These are phyloP conservation scores for Collybia nuda DNA, from an alignment of 768 basidiomycete genomes.

Conservation along the genomic window DNA sequence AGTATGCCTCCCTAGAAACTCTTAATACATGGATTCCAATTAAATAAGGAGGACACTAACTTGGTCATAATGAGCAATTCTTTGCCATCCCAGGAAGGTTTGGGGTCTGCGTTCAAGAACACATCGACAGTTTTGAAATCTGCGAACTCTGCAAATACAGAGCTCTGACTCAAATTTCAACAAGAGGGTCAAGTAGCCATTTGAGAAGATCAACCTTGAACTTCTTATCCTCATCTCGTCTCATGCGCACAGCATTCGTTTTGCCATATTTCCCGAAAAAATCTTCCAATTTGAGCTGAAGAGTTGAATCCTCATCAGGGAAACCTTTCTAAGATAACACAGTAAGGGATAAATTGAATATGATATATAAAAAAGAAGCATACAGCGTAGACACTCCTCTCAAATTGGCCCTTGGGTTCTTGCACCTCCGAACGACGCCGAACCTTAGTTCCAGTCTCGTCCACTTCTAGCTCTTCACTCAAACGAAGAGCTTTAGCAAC, in stretches of 20 bases:
- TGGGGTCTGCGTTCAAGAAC: constrained; percentile 81
- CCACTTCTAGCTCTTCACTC: constrained; percentile 65
- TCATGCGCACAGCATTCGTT: constrained; percentile 84
- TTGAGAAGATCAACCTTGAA: constrained; percentile 69
- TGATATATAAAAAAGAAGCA: constrained; percentile 28
- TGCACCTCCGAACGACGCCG: constrained; percentile 74
- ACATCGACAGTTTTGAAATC: constrained; percentile 65
- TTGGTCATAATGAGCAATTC: constrained; percentile 88
- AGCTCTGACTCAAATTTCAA: constrained; percentile 50
- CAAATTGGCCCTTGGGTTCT: constrained; percentile 76
- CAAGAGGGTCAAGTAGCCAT: background rate
- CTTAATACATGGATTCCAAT: background rate
- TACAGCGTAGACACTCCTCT: constrained; percentile 88
- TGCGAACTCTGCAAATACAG: constrained; percentile 90
- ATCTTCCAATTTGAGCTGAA: constrained; percentile 74
- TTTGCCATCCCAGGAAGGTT: constrained; percentile 75
- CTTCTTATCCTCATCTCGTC: constrained; percentile 77
- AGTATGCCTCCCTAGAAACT: constrained; percentile 69
- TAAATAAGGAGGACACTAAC: constrained; percentile 37
- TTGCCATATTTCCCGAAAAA: constrained; percentile 80
- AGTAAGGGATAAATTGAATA: background rate
- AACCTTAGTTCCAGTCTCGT: constrained; percentile 70
- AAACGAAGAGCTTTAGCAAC: constrained; percentile 64
- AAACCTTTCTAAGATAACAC: constrained; percentile 76
- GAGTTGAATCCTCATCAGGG: constrained; percentile 56